Base-by-base conservation (phyloP, 192 early-diverging fungal genomes). In the Podila minutissima region DNA sequence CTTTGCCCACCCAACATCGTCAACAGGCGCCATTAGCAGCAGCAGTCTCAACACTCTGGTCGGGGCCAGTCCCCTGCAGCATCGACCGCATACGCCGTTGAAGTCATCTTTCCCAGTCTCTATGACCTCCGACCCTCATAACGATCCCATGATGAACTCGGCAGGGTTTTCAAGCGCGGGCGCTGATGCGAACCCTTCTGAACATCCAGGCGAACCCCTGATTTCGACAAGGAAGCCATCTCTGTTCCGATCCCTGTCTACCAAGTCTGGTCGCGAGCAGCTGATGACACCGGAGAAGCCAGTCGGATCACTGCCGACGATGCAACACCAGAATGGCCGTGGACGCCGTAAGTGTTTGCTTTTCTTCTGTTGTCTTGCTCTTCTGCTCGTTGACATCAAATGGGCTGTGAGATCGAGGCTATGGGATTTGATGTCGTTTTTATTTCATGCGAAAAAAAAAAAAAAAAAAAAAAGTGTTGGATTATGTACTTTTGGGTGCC, bases 51-150 rank as follows among this genome's bases (percentile, higher is more conserved):
- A 12, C 28, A 60, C 72, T 12, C 70, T 60, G 31, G 38, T 59
- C 31, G 32, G 38, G 53, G 61, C 41, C 12, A 73, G 66, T 33
- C 71, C 71, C 1, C 49, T 73, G 24, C 77, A 81, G 22, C 67
- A 81, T 48, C 65, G 77, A 32, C 71, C 76, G 4, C 59, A 79
- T 35, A 79, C 76, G 15, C 76, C 76, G 2, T 41, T 69, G 53
- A 71, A 71, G 53, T 63, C 69, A 15, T 73, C 77, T 17, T 81
- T 81, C 49, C 66, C 69, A 2, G n/a, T 38, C 3, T 64, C 69
- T 26, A 49, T 71, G 11, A 57, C 66, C 35, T 72, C 77, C 59
- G 77, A 81, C 28, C 24, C 69, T 48, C 71, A 49, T 13, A 58
- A 66, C 24, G 71, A 79, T 41, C 55, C 48, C 51, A 33, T 67